Evolutionary conservation across 768 basidiomycete genomes (phyloP), one percentile per base, ranked within the genome.

Genomic region (Cantharellus cinnabarinus): DNA sequence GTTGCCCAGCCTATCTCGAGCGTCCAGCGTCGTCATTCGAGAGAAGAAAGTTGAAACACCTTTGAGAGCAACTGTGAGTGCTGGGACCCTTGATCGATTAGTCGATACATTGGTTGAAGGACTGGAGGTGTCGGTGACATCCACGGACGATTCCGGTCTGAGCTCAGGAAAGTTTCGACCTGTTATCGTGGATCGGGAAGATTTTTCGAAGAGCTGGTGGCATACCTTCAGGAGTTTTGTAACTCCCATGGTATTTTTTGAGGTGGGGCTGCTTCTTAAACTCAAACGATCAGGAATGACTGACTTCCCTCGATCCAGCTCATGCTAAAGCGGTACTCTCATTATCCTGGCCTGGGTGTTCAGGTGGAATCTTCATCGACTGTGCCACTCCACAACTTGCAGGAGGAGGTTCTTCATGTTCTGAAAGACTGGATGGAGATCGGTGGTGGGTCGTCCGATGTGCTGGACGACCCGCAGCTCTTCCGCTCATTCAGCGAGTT

Each of bases 91-190:
- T 14, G 82, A 83, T 61, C 74, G 77, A 37, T 72, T 90, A 1
- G 82, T 89, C 5, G 79, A 80, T 48, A 76, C 88, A 5, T 75
- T 90, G 14, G 80, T 86, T 0, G 82, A 85, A 65, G 88, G 88
- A 2, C 71, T 89, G 20, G 79, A 79, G 54, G 79, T 89, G 3
- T 82, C 83, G 0, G 85, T 88, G 0, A 82, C 83, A 0, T 83
- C 87, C 3, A 79, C 88, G 0, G 87, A 90, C 63, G 87, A 89
- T 66, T 89, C 87, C 64, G 88, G 88, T 0, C 85, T 89, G 68
- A 86, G 84, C 72, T 83, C 85, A 63, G 80, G 81, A 2, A 83
- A 79, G 71, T 83, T 83, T 0, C 73, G 85, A 41, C 80, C 85
- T 54, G 71, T 89, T 50, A 72, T 79, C 35, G 76, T 89, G 10